Percentiles rank a stretch among this genome's conserved stretches.
Conservation (phyloP, 139 green algal species). For the Trebouxia sp. region DNA sequence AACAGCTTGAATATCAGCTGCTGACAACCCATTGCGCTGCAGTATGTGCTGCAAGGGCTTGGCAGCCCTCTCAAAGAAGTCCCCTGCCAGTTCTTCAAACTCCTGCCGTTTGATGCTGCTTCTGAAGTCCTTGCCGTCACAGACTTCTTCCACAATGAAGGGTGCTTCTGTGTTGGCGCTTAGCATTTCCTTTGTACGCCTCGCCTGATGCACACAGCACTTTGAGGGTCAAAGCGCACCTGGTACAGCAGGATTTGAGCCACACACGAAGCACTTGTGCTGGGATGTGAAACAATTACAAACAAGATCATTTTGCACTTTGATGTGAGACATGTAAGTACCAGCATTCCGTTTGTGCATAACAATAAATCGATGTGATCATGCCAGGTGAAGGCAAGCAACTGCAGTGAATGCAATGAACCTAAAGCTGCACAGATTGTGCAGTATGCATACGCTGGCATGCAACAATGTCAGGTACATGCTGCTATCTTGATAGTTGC, state of each 20-base stretch:
- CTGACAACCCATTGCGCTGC: constrained; percentile 67
- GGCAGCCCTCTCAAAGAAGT: constrained; percentile 70
- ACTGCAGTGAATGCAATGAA: too few relatives aligned
- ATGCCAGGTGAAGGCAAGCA: too few relatives aligned
- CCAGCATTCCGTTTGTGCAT: background rate
- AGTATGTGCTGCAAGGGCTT: constrained; percentile 72
- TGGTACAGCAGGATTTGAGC: background rate
- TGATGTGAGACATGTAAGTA: too few relatives aligned
- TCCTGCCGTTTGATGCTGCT: constrained; percentile 47
- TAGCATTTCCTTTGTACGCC: constrained; percentile 95
- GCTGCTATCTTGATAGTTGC: too few relatives aligned
- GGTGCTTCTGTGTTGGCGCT: constrained; percentile 91
- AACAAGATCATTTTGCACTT: too few relatives aligned
- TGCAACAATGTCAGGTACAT: too few relatives aligned
- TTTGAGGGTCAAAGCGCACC: background rate
- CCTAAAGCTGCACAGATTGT: background rate
- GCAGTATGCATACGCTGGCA: background rate
- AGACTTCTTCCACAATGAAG: constrained; percentile 89
- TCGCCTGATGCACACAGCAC: constrained; percentile 51
- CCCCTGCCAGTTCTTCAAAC: constrained; percentile 41
- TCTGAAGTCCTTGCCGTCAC: constrained; percentile 88
- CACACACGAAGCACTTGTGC: background rate
- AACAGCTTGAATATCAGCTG: constrained; percentile 72
- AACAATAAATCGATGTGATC: background rate
- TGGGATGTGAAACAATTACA: background rate